Conservation (phyloP, 805 yeast species). For the Candida maris region DNA sequence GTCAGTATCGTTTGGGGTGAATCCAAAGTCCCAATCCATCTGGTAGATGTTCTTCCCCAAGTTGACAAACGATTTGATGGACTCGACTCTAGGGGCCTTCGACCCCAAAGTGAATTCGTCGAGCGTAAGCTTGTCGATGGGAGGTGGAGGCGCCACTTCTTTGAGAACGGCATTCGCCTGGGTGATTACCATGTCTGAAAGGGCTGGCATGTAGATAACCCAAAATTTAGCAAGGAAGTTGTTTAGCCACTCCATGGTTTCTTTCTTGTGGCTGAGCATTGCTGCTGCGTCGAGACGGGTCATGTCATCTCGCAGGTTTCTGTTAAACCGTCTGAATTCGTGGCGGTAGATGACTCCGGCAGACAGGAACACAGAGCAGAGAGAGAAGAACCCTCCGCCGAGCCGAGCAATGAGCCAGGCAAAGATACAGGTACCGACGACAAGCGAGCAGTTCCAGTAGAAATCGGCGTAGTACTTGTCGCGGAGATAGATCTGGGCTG, state of each 20-base stretch:
- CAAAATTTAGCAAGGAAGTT: constrained; percentile 75
- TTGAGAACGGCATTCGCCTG: constrained; percentile 65
- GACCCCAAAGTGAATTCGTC: constrained; percentile 80
- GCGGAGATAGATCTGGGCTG: constrained; percentile 54
- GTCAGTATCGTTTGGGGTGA: constrained; percentile 77
- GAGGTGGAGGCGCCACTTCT: constrained; percentile 77
- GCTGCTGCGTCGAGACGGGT: constrained; percentile 60
- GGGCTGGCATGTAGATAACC: constrained; percentile 86
- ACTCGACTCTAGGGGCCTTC: constrained; percentile 71
- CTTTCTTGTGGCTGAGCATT: constrained; percentile 57
- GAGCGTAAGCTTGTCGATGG: constrained; percentile 68
- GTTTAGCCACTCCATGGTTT: constrained; percentile 81
- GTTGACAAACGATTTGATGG: constrained; percentile 69
- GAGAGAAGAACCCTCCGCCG: constrained; percentile 63
- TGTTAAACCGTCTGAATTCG: constrained; percentile 72
- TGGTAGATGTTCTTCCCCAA: constrained; percentile 64
- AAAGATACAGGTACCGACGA: constrained; percentile 68
- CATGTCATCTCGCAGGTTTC: constrained; percentile 75
- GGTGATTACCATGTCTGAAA: constrained; percentile 68
- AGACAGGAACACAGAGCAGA: constrained; percentile 55
- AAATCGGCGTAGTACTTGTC: constrained; percentile 72
- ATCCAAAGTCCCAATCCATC: constrained; percentile 82
- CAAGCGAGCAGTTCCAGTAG: constrained; percentile 63
- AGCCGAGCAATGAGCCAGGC: constrained; percentile 63
- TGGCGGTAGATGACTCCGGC: constrained; percentile 65